Conservation (phyloP, 1,284 basidiomycete species). For the Phaffia rhodozyma region DNA sequence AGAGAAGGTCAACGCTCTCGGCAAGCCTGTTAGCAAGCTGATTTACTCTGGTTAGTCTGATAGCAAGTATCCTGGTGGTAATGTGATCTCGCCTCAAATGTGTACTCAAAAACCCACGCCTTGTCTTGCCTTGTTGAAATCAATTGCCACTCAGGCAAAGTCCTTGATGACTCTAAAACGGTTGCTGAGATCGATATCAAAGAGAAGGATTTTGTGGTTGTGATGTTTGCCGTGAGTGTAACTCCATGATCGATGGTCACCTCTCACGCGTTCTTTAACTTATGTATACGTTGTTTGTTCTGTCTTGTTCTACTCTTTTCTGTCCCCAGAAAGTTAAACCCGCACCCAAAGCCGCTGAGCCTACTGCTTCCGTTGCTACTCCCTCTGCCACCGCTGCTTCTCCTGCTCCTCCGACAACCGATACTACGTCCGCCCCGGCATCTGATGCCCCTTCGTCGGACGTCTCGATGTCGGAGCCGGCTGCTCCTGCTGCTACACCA, state of each 20-base stretch:
- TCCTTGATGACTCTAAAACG: conserved; percentile 77
- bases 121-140: background rate
- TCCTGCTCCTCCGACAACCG: conserved; percentile 29
- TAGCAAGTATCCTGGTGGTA: background rate
- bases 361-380: conserved; percentile 28
- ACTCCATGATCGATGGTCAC: background rate
- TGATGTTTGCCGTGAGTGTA: conserved; percentile 76
- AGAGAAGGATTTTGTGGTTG: conserved; percentile 97
- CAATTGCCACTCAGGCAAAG: conserved; percentile 56
- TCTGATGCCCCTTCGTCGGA: conserved; percentile 26
- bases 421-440: conserved; percentile 32
- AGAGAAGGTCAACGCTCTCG: conserved; percentile 62
- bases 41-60: conserved; percentile 70
- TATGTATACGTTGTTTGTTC: background rate
- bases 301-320: background rate
- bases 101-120: background rate
- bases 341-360: conserved; percentile 33
- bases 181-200: conserved; percentile 84
- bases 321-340: conserved; percentile 31
- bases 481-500: conserved; percentile 23
- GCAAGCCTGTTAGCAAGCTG: conserved; percentile 78
- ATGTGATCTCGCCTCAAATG: background rate
- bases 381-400: conserved; percentile 29
- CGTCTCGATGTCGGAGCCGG: conserved; percentile 33
- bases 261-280: conserved; percentile 6